A percentile compares a stretch with the other conserved stretches of the same genome.
phyloP scores from a whole-genome alignment of 2,329 filamentous ascomycete species.

The Fusarium humuli region DNA sequence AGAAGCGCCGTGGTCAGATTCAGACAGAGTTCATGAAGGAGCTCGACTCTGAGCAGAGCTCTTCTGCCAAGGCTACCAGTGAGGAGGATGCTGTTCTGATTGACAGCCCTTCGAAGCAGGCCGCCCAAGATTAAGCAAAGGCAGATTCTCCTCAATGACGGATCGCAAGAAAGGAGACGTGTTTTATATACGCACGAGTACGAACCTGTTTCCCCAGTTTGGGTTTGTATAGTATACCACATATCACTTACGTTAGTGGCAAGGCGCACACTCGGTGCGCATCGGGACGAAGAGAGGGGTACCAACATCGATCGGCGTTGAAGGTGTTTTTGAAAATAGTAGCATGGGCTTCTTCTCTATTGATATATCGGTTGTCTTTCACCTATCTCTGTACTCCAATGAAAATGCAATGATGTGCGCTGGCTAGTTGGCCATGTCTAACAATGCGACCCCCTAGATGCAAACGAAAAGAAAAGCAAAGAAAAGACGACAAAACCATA shows the following conservation, averaged over 20 bases:
- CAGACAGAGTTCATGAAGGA: constrained; percentile 86
- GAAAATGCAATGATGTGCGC: constrained; percentile 44
- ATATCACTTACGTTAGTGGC: constrained; percentile 2
- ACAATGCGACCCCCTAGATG: constrained; percentile 36
- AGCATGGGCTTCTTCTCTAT: constrained; percentile 41
- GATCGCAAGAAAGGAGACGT: neutral
- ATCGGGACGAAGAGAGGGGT: constrained; percentile 2
- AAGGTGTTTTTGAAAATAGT: constrained; percentile 32
- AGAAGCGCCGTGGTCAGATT: constrained; percentile 80
- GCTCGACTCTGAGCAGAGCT: constrained; percentile 71
- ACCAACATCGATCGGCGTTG: constrained; percentile 32
- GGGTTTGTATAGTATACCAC: constrained; percentile 24
- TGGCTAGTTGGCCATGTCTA: constrained; percentile 35
- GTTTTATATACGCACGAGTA: constrained; percentile 4
- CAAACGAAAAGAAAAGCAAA: constrained; percentile 4
- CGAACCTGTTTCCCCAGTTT: constrained; percentile 2
- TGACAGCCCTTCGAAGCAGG: constrained; percentile 70
- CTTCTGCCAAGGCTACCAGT: constrained; percentile 53
- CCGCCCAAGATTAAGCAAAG: constrained; percentile 57
- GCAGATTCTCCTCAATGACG: neutral
- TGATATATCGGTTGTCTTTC: constrained; percentile 25
- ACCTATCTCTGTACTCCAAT: constrained; percentile 28
- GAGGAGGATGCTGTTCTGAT: constrained; percentile 75
- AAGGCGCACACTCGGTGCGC: constrained; percentile 4
- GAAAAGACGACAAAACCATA: constrained; percentile 7